Evolutionary conservation across 208 protist species (phyloP).

Genomic region (Kentomonas sorsogonicus): DNA sequence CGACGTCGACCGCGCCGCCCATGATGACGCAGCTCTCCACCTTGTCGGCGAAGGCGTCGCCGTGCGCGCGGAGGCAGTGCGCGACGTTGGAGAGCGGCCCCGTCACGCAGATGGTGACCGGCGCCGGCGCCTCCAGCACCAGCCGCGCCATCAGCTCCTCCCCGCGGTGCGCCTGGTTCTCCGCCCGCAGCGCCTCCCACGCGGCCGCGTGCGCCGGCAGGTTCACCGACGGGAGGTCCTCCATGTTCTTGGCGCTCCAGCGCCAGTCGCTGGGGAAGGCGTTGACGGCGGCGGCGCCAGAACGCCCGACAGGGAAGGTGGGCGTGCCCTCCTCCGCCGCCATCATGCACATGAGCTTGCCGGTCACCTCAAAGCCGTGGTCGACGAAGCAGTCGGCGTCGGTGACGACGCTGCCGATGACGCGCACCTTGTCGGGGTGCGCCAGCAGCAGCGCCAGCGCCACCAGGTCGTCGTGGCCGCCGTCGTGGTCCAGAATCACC

Average conservation of each 20-base stretch:
- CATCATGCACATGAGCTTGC: conserved; percentile 77
- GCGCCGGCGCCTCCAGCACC: conserved; percentile 58
- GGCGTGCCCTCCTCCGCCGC: conserved; percentile 28
- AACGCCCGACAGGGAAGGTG: conserved; percentile 67
- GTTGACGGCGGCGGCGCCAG: conserved; percentile 73
- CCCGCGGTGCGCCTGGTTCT: conserved; percentile 49
- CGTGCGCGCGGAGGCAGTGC: conserved; percentile 80
- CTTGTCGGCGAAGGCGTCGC: conserved; percentile 62
- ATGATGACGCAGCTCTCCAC: conserved; percentile 86
- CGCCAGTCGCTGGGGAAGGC: conserved; percentile 83
- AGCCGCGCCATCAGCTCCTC: conserved; percentile 77
- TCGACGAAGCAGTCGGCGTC: conserved; percentile 84
- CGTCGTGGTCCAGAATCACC: conserved; percentile 87
- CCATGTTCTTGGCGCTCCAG: conserved; percentile 75
- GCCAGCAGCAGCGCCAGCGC: conserved; percentile 69
- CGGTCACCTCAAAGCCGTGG: conserved; percentile 62
- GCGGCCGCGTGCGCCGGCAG: conserved; percentile 38
- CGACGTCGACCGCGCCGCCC: conserved; percentile 79
- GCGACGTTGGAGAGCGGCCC: conserved; percentile 81
- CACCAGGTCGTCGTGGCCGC: conserved; percentile 81
- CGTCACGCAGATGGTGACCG: conserved; percentile 85
- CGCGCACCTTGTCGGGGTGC: conserved; percentile 57
- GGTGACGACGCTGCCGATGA: conserved; percentile 79
- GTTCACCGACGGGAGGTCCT: conserved; percentile 81
- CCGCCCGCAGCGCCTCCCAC: conserved; percentile 36